Conservation (phyloP, 1,284 basidiomycete genomes). For the Porogramme epimiltina region DNA sequence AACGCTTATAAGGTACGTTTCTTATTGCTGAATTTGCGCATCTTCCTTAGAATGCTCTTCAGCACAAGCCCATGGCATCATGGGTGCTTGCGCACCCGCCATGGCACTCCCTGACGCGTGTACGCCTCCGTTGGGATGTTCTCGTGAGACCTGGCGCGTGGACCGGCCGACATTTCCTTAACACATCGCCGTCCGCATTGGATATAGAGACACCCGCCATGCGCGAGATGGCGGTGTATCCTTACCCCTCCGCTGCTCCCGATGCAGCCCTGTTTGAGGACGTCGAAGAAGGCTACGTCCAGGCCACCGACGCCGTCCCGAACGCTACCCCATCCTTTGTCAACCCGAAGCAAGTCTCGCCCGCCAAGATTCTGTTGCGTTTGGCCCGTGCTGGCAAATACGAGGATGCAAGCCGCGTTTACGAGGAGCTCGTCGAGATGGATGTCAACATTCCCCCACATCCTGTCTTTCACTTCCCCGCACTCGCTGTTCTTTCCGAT, state of each 20-base stretch:
- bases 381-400: constrained; percentile 25
- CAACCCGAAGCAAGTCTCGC: background rate
- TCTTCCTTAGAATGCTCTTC: no score
- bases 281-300: constrained; percentile 26
- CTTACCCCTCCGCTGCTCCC: constrained; percentile 28
- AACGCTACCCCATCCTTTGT: background rate
- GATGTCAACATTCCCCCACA: constrained; percentile 35
- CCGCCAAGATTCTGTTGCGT: constrained; percentile 22
- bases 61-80: constrained; percentile 27
- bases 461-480: constrained; percentile 34
- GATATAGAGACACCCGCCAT: constrained; percentile 35
- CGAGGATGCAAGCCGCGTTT: constrained; percentile 29
- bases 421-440: constrained; percentile 33
- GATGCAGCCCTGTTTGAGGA: constrained; percentile 36
- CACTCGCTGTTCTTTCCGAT: constrained; percentile 26
- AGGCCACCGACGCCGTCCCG: background rate
- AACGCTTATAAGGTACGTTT: no score
- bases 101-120: constrained; percentile 23
- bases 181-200: constrained; percentile 18
- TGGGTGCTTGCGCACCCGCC: constrained; percentile 27
- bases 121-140: constrained; percentile 20
- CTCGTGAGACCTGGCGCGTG: constrained; percentile 10
- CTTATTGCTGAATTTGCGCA: no score
- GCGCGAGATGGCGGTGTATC: constrained; percentile 29
- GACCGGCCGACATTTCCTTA: constrained; percentile 23